Evolutionary conservation across 2,329 filamentous ascomycete species (phyloP).

Genomic region (Ophiostoma ulmi): DNA sequence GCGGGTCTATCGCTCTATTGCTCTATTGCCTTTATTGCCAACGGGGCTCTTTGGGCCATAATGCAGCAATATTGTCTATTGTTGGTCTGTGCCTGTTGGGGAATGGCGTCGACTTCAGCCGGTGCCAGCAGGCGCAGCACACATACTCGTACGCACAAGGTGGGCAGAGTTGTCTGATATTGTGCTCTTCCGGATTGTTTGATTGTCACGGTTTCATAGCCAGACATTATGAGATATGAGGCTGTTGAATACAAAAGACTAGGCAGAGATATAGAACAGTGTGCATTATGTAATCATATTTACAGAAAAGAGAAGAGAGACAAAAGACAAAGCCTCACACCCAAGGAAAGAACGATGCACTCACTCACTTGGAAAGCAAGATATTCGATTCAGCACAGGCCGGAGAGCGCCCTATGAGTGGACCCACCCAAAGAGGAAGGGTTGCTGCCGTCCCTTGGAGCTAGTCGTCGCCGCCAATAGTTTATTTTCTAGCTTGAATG

Average conservation of each 20-base stretch:
- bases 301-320: no score
- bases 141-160: not conserved
- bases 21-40: not conserved
- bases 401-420: constrained; percentile 8
- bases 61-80: not conserved
- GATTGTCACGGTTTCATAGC: not conserved
- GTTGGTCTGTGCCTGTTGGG: not conserved
- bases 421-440: not conserved
- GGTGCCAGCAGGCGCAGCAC: constrained; percentile 8
- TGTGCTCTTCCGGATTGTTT: not conserved
- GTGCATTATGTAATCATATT: not conserved
- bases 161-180: not conserved
- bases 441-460: not conserved
- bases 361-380: not conserved
- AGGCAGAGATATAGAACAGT: not conserved
- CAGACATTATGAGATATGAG: not conserved
- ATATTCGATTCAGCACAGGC: no score
- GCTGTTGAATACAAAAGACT: not conserved
- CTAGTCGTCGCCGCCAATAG: not conserved
- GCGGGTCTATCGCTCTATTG: not conserved
- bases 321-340: not conserved
- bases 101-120: constrained; percentile 3
- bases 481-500: not conserved
- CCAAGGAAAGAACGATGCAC: not conserved
- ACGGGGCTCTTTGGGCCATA: not conserved